phyloP scores from a whole-genome alignment of 2,329 filamentous ascomycete genomes.

The Plectosphaerella cucumerina region DNA sequence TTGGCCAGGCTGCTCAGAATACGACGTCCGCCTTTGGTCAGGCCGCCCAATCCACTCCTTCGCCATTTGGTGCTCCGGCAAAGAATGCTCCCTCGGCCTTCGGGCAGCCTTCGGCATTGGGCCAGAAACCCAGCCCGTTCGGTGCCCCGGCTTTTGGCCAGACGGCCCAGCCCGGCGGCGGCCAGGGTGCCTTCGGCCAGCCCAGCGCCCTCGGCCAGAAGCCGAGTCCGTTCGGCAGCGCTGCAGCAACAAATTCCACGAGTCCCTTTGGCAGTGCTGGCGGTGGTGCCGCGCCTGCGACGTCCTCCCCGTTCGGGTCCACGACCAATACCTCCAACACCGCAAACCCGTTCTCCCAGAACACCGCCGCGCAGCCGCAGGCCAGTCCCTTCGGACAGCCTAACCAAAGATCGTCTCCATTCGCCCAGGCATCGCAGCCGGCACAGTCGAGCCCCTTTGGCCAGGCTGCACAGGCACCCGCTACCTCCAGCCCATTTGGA shows the following conservation, averaged over 20 bases:
- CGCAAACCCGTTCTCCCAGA: conserved; percentile 8
- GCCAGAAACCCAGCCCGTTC: conserved; percentile 26
- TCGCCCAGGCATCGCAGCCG: conserved; percentile 9
- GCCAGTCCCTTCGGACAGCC: conserved; percentile 7
- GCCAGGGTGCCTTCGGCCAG: conserved; percentile 29
- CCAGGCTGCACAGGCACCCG: conserved; percentile 4
- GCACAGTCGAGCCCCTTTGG: conserved; percentile 10
- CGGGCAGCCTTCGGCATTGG: conserved; percentile 29
- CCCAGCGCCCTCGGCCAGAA: conserved; percentile 30
- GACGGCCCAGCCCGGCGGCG: conserved; percentile 5
- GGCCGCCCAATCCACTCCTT: conserved; percentile 22
- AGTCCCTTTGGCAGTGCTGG: conserved; percentile 18
- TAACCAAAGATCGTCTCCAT: conserved; percentile 12
- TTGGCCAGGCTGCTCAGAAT: conserved; percentile 5
- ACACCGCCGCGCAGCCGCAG: not conserved
- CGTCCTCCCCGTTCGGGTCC: conserved; percentile 11
- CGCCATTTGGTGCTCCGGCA: conserved; percentile 5
- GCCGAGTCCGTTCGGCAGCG: conserved; percentile 31
- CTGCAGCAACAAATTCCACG: conserved; percentile 7
- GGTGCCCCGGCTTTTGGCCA: conserved; percentile 15
- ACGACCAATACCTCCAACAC: conserved; percentile 5
- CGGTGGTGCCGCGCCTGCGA: not conserved
- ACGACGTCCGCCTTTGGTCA: conserved; percentile 36
- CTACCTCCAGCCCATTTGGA: conserved; percentile 15
- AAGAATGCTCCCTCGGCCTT: conserved; percentile 21